Conservation (phyloP, 2,329 filamentous ascomycete genomes). For the Cercospora sp. region DNA sequence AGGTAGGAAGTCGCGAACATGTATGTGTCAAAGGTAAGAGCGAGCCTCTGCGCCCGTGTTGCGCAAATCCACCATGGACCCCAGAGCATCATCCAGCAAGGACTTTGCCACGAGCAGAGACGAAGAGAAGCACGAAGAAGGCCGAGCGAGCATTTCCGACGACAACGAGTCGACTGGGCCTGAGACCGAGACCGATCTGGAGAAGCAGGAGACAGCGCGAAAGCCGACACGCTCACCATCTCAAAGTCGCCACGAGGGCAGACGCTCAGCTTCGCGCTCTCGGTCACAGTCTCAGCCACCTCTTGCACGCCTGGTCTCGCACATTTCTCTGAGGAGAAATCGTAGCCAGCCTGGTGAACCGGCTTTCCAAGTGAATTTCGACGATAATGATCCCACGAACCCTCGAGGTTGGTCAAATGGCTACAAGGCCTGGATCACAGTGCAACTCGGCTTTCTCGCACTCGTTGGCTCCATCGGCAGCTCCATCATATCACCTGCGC, state of each 20-base stretch:
- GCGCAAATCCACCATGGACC: neutral
- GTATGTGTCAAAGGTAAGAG: neutral
- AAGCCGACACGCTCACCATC: neutral
- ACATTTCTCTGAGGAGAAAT: conserved; percentile 8
- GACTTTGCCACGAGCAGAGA: neutral
- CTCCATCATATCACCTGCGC: conserved; percentile 53
- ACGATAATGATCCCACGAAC: conserved; percentile 44
- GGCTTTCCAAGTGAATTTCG: conserved; percentile 35
- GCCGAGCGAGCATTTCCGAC: neutral
- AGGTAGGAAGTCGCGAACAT: neutral
- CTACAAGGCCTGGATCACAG: conserved; percentile 52
- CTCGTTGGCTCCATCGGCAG: conserved; percentile 41
- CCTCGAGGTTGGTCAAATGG: conserved; percentile 49
- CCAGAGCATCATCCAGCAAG: neutral
- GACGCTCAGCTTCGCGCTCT: neutral
- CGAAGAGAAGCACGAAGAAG: conserved; percentile 17
- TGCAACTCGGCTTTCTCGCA: conserved; percentile 53
- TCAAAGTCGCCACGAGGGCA: neutral
- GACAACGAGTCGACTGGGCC: conserved; percentile 1
- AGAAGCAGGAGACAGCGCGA: conserved; percentile 19
- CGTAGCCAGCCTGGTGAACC: conserved; percentile 16
- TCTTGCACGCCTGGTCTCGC: conserved; percentile 3
- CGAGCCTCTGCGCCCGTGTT: neutral
- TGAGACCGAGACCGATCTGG: conserved; percentile 15
- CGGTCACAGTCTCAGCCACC: conserved; percentile 1